These are phyloP conservation scores for Trichoderma koningiopsis DNA, from an alignment of 2,329 filamentous ascomycete species.

Conservation along the genomic window DNA sequence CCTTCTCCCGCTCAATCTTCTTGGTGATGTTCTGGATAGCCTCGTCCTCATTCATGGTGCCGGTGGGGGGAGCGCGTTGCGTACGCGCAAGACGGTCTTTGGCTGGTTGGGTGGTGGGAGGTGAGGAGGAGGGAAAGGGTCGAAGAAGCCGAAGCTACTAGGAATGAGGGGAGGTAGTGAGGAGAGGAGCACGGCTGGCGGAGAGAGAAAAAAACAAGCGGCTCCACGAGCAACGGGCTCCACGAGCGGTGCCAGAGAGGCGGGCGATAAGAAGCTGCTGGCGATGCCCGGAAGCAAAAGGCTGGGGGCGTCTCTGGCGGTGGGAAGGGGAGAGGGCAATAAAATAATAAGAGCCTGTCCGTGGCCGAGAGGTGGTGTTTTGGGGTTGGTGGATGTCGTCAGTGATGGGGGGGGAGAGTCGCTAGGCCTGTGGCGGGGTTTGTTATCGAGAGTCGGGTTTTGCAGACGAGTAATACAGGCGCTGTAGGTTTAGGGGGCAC, in stretches of 20 bases:
- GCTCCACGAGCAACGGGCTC: slow-evolving; percentile 14
- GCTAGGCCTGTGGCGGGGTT: slow-evolving; percentile 35
- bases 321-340: slow-evolving; percentile 19
- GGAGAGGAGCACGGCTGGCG: slow-evolving; percentile 15
- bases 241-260: slow-evolving; percentile 10
- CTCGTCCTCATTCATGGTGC: slow-evolving; percentile 65
- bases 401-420: slow-evolving; percentile 37
- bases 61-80: slow-evolving; percentile 42
- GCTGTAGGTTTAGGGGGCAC: neutral
- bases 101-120: neutral
- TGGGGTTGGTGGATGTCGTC: slow-evolving; percentile 41
- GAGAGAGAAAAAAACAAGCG: slow-evolving; percentile 19
- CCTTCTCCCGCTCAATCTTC: slow-evolving; percentile 98
- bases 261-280: slow-evolving; percentile 16
- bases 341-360: slow-evolving; percentile 17
- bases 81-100: slow-evolving; percentile 42
- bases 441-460: slow-evolving; percentile 25
- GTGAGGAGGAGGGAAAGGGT: slow-evolving; percentile 6
- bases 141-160: neutral
- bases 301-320: neutral
- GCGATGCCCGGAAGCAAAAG: slow-evolving; percentile 7
- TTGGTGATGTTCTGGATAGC: slow-evolving; percentile 78
- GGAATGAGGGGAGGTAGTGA: slow-evolving; percentile 19
- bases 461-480: neutral
- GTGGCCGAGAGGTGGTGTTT: slow-evolving; percentile 29